Evolutionary conservation across 1,284 basidiomycete species (phyloP).

Genomic region (Trametes sp.): DNA sequence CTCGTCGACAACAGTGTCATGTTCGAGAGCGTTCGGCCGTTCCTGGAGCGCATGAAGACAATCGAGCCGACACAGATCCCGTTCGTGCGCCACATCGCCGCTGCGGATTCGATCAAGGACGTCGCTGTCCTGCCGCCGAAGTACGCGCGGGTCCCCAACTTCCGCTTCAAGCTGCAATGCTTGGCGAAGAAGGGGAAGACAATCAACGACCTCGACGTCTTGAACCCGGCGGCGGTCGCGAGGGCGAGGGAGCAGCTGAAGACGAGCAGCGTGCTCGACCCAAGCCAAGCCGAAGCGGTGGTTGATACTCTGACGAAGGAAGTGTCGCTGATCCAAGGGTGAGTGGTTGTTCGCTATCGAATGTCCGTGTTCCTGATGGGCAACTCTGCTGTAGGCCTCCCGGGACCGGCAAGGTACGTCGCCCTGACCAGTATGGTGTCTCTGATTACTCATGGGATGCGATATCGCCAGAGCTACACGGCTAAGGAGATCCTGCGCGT

Average conservation of each 20-base stretch:
- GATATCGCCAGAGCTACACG: constrained; percentile 76
- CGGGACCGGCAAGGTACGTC: constrained; percentile 73
- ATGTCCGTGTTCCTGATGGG: not conserved
- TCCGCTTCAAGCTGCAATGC: constrained; percentile 40
- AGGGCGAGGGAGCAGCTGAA: constrained; percentile 56
- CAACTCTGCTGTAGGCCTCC: constrained; percentile 59
- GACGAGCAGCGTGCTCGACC: constrained; percentile 60
- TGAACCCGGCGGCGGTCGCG: constrained; percentile 25
- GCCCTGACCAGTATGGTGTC: not conserved
- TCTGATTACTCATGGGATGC: no score
- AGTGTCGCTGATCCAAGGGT: constrained; percentile 77
- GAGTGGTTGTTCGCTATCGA: constrained; percentile 44
- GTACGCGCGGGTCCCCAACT: constrained; percentile 38
- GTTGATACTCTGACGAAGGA: constrained; percentile 66
- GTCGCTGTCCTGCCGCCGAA: constrained; percentile 35
- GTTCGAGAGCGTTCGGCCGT: constrained; percentile 42
- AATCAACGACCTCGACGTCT: constrained; percentile 33
- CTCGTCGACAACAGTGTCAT: constrained; percentile 42
- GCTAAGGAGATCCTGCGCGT: constrained; percentile 73
- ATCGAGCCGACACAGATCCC: constrained; percentile 42
- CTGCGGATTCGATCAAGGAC: constrained; percentile 29
- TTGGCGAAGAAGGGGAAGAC: constrained; percentile 43
- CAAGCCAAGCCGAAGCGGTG: constrained; percentile 73
- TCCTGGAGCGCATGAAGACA: constrained; percentile 39
- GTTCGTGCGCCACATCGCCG: constrained; percentile 46